These are phyloP conservation scores for Prototheca cutis DNA, from an alignment of 163 green algal genomes.

Conservation along the genomic window DNA sequence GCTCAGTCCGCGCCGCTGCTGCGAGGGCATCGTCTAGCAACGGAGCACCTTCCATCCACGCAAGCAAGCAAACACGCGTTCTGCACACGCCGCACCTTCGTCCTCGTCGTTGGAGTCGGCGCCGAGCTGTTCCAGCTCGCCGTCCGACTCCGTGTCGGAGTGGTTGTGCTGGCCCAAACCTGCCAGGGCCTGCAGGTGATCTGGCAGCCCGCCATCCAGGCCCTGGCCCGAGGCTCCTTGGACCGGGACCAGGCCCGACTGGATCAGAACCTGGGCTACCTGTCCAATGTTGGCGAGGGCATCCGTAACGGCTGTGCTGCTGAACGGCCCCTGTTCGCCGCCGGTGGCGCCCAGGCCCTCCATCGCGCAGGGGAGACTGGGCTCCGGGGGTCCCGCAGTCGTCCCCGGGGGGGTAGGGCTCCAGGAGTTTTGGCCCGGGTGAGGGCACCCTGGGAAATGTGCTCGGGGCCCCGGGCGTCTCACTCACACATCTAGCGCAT, in stretches of 20 bases:
- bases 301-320: not conserved
- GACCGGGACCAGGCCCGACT: not conserved
- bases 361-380: not conserved
- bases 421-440: not conserved
- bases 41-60: too few relatives aligned
- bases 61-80: too few relatives aligned
- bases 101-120: not conserved
- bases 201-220: not conserved
- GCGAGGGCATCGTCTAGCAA: too few relatives aligned
- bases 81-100: not conserved
- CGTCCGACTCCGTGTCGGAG: not conserved
- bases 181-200: not conserved
- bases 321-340: not conserved
- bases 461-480: not conserved
- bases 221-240: not conserved
- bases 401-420: not conserved
- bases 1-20: too few relatives aligned
- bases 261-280: not conserved
- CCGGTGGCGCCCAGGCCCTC: not conserved
- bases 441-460: slow-evolving; percentile 1
- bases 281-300: not conserved
- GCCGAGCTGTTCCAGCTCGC: not conserved
- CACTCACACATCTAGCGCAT: too few relatives aligned
- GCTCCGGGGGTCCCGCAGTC: not conserved
- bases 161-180: not conserved